A percentile compares a stretch with the other conserved stretches of the same genome.
Evolutionary conservation across 2,329 filamentous ascomycete genomes (phyloP).

Genomic region (Paecilomyces sp.): DNA sequence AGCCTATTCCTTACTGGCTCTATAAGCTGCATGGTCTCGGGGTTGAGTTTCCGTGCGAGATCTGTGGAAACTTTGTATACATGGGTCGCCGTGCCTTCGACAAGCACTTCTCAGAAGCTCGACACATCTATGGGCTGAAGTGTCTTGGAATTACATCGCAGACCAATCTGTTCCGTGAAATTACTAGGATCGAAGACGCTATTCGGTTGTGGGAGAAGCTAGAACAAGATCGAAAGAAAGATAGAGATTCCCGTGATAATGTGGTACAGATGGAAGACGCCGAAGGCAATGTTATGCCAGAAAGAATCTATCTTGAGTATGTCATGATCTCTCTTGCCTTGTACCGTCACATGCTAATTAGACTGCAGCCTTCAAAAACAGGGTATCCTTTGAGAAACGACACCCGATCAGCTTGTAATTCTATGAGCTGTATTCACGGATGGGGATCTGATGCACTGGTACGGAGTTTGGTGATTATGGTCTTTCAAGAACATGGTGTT

Average conservation of each 20-base stretch:
- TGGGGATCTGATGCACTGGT: conserved; percentile 14
- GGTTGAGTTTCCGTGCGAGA: conserved; percentile 90
- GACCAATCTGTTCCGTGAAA: conserved; percentile 85
- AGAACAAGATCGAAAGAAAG: conserved; percentile 73
- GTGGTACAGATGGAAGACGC: conserved; percentile 98
- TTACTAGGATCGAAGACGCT: conserved; percentile 86
- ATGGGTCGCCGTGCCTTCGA: conserved; percentile 95
- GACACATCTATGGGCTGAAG: conserved; percentile 89
- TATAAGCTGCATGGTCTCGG: conserved; percentile 95
- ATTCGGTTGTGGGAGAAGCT: conserved; percentile 89
- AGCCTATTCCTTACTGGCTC: conserved; percentile 97
- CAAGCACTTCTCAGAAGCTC: conserved; percentile 93
- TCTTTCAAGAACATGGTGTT: background rate
- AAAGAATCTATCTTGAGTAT: conserved; percentile 88
- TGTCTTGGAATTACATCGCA: conserved; percentile 84
- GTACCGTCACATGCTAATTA: conserved; percentile 14
- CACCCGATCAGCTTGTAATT: conserved; percentile 1
- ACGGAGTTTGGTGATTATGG: conserved; percentile 18
- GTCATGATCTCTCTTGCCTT: conserved; percentile 10
- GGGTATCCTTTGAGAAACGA: conserved; percentile 58
- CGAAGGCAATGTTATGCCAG: conserved; percentile 97
- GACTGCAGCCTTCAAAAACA: conserved; percentile 66
- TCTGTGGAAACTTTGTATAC: conserved; percentile 98
- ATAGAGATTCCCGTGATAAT: conserved; percentile 67
- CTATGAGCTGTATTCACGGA: conserved; percentile 6